Evolutionary conservation across 1,139 yeast species (phyloP), one percentile per base, ranked within the genome.

Genomic region (Suhomyces coccinellae): DNA sequence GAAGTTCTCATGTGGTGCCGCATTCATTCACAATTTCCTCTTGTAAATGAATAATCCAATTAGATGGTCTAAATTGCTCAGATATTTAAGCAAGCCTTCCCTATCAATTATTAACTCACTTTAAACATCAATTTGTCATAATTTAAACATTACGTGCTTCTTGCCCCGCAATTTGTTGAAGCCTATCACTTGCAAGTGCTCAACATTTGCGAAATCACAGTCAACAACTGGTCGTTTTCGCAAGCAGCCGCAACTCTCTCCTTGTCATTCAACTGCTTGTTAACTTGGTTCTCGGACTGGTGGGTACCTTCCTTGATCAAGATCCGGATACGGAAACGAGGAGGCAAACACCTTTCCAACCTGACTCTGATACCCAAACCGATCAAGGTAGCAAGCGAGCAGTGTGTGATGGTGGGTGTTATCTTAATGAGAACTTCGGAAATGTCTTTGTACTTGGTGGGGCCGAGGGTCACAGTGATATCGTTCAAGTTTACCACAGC

Each of bases 191-290:
- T 71, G 63, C 98, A 93, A 9, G 93, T 85, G 38, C 87, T 77
- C 52, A 95, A 75, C 99, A 95, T 95, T 55, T 87, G 91, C 57
- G 90, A 86, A 39, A 95, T 87, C 14, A 95, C 99, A 28, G 82
- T 79, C 46, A 91, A 70, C 38, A 95, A 73, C 67, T 95, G 99
- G 48, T 88, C 96, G 57, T 95, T 95, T 59, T 95, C 99, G 66
- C 98, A 91, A 0, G 99, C 99, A 14, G 99, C 99, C 24, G 97
- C 96, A 0, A 93, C 98, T 52, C 99, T 75, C 65, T 95, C 99
- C 67, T 95, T 95, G 62, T 95, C 99, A 61, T 93, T 93, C 51
- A 95, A 77, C 66, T 95, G 99, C 61, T 93, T 91, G 65, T 95
- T 95, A 27, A 95, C 99, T 59, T 93, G 99, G 53, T 80, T 81